These are phyloP conservation scores for Bolboschoenoplectus hybrid DNA, from an alignment of 202 grass and related monocot genomes.

Conservation along the genomic window DNA sequence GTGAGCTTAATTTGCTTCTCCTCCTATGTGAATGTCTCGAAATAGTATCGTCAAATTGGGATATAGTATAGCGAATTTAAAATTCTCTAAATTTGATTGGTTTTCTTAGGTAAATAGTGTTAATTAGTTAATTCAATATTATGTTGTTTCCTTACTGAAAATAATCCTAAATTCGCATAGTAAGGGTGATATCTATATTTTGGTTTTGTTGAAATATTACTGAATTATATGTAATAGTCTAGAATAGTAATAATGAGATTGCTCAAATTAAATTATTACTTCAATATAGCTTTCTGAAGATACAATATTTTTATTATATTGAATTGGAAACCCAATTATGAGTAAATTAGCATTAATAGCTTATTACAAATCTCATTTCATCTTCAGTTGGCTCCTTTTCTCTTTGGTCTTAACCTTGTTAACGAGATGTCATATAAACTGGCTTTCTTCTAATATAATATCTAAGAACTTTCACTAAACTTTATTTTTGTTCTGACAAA, in stretches of 20 bases:
- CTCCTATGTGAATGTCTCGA: neutral
- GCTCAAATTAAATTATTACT: neutral
- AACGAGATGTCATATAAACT: neutral
- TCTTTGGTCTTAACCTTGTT: neutral
- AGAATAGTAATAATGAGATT: conserved; percentile 1
- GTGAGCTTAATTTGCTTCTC: neutral
- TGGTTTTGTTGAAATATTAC: neutral
- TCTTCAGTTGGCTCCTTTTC: neutral
- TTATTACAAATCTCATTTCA: neutral
- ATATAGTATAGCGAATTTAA: neutral
- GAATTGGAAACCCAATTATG: neutral
- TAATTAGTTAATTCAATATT: neutral
- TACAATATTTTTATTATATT: conserved; percentile 18
- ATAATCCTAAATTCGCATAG: neutral
- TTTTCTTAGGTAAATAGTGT: neutral
- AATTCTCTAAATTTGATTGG: conserved; percentile 8
- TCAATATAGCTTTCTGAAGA: neutral
- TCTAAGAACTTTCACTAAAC: neutral
- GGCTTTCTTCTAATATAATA: neutral
- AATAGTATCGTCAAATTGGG: conserved; percentile 25
- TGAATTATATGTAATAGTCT: neutral
- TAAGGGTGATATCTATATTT: neutral
- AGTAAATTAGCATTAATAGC: neutral
- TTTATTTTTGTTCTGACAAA: neutral
- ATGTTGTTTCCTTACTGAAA: neutral